These are phyloP conservation scores for Talaromyces piceae DNA, from an alignment of 2,329 filamentous ascomycete genomes.

Conservation along the genomic window DNA sequence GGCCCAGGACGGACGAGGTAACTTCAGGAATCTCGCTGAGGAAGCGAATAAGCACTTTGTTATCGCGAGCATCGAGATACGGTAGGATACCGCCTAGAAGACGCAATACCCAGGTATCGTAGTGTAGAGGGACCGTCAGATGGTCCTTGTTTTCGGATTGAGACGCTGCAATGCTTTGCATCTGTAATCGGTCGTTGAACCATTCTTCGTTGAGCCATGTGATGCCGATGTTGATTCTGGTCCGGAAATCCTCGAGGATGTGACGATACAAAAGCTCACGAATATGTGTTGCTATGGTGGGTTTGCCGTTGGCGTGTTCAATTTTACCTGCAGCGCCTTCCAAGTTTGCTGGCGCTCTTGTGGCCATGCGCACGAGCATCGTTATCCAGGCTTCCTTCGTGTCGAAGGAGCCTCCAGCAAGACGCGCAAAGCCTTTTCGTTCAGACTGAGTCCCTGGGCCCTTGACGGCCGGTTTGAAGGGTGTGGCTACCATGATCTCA, in stretches of 20 bases:
- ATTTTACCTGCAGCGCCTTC: slow-evolving; percentile 38
- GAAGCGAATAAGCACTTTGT: slow-evolving; percentile 78
- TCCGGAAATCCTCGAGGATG: slow-evolving; percentile 84
- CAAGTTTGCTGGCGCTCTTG: slow-evolving; percentile 65
- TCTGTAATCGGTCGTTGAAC: slow-evolving; percentile 74
- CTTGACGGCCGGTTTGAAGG: slow-evolving; percentile 43
- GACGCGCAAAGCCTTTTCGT: slow-evolving; percentile 63
- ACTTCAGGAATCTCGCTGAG: slow-evolving; percentile 84
- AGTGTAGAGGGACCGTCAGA: slow-evolving; percentile 48
- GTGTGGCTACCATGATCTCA: slow-evolving; percentile 62
- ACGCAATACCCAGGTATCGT: slow-evolving; percentile 69
- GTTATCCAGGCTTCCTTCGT: slow-evolving; percentile 82
- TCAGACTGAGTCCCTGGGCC: slow-evolving; percentile 41
- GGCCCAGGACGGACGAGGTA: slow-evolving; percentile 61
- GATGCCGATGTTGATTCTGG: slow-evolving; percentile 80
- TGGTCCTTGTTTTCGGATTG: slow-evolving; percentile 41
- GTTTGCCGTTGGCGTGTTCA: slow-evolving; percentile 18
- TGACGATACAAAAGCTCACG: slow-evolving; percentile 76
- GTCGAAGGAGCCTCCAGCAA: slow-evolving; percentile 78
- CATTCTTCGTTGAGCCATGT: slow-evolving; percentile 96
- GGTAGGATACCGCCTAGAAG: slow-evolving; percentile 84
- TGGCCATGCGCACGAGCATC: slow-evolving; percentile 76
- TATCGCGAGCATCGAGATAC: slow-evolving; percentile 81
- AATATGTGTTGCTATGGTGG: slow-evolving; percentile 54
- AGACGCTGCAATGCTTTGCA: slow-evolving; percentile 35